Conservation (phyloP, 2,329 filamentous ascomycete genomes). For the Aschersonia sp. region DNA sequence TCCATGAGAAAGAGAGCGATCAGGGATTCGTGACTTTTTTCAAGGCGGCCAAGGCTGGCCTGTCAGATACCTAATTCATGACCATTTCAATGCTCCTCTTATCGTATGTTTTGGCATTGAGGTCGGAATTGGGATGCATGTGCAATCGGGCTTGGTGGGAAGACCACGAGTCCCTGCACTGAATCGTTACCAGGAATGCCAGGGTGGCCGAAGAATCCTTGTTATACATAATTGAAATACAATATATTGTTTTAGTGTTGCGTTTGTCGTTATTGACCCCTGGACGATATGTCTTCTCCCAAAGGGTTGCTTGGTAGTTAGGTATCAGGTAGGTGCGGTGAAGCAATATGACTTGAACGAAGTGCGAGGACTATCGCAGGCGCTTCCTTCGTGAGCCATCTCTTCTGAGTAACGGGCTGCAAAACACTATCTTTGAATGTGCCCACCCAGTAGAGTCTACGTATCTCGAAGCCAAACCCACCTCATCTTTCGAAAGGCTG, state of each 20-base stretch:
- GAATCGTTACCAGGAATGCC: slow-evolving; percentile 1
- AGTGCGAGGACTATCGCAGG: too few relatives aligned
- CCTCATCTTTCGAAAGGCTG: too few relatives aligned
- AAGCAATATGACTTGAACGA: too few relatives aligned
- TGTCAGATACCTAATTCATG: slow-evolving; percentile 16
- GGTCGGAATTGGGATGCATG: slow-evolving; percentile 2
- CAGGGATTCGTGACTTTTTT: slow-evolving; percentile 11
- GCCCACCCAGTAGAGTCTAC: too few relatives aligned
- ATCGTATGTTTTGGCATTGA: slow-evolving; percentile 5
- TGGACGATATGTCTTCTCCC: too few relatives aligned
- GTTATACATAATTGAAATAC: not conserved
- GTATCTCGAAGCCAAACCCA: too few relatives aligned
- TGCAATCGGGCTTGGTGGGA: slow-evolving; percentile 6
- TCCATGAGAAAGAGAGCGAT: slow-evolving; percentile 2
- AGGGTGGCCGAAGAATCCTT: not conserved
- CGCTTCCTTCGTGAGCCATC: too few relatives aligned
- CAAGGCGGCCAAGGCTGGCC: slow-evolving; percentile 12
- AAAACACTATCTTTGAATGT: too few relatives aligned
- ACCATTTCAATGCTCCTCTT: slow-evolving; percentile 8
- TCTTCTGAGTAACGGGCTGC: too few relatives aligned
- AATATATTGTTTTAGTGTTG: not conserved
- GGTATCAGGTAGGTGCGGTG: too few relatives aligned
- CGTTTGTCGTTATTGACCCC: too few relatives aligned
- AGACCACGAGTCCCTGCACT: slow-evolving; percentile 1
- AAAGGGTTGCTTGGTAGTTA: too few relatives aligned